These are phyloP conservation scores for Rusavskia elegans DNA, from an alignment of 495 filamentous ascomycete species.

Conservation along the genomic window DNA sequence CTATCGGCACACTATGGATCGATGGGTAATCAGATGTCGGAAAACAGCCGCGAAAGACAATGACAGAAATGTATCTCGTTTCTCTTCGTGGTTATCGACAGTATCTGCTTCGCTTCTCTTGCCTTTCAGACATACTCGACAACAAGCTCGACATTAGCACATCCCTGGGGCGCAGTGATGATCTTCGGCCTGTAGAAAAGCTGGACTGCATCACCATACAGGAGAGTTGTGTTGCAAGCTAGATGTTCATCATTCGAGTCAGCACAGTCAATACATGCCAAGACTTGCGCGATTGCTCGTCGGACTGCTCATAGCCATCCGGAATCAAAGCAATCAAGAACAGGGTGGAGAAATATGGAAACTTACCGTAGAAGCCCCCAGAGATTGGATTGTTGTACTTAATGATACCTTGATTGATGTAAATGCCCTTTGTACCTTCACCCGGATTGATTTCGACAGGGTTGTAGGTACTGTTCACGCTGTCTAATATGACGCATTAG, in stretches of 20 bases:
- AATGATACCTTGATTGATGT: constrained; percentile 4
- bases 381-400: constrained; percentile 4
- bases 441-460: constrained; percentile 6
- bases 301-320: no score
- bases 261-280: no score
- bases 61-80: no score
- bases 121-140: constrained; percentile 12
- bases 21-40: no score
- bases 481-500: neutral
- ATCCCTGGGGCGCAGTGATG: neutral
- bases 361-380: constrained; percentile 8
- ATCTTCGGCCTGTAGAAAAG: constrained; percentile 5
- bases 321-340: no score
- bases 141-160: constrained; percentile 1
- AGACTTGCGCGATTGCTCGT: no score
- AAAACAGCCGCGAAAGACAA: no score
- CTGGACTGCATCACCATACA: constrained; percentile 5
- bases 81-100: no score
- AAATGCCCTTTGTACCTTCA: constrained; percentile 2
- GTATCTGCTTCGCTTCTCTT: neutral
- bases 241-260: no score
- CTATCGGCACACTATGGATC: no score
- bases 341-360: no score
- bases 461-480: neutral
- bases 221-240: constrained; percentile 8